phyloP scores from a whole-genome alignment of 495 filamentous ascomycete species.

The Arthonia radiata region DNA sequence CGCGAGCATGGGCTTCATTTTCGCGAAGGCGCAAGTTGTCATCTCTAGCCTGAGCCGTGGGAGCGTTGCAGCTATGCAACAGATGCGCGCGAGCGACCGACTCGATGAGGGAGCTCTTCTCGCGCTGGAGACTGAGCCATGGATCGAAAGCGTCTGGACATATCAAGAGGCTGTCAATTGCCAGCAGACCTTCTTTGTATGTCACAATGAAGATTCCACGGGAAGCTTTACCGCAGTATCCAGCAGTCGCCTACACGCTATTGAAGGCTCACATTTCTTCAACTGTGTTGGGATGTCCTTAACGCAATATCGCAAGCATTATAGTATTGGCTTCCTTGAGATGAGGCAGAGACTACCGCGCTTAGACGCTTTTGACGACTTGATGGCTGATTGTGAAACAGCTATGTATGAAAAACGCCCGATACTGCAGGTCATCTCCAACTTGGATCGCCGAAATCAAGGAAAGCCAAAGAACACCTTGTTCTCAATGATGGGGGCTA shows the following conservation, averaged over 20 bases:
- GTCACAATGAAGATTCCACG: too few species aligned
- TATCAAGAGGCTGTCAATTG: slow-evolving; percentile 9
- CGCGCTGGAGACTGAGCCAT: slow-evolving; percentile 5
- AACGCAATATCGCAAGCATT: too few species aligned
- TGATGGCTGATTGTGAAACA: slow-evolving; percentile 6
- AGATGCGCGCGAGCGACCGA: slow-evolving; percentile 1
- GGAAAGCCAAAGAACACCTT: too few species aligned
- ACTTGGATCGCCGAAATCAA: too few species aligned
- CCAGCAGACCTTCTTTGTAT: not conserved
- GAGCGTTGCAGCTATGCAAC: slow-evolving; percentile 1
- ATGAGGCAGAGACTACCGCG: slow-evolving; percentile 2
- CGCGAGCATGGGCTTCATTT: slow-evolving; percentile 9
- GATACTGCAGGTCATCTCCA: slow-evolving; percentile 7
- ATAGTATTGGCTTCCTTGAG: too few species aligned
- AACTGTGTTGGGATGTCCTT: too few species aligned
- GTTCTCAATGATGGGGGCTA: too few species aligned
- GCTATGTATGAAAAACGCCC: slow-evolving; percentile 5
- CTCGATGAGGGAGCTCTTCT: slow-evolving; percentile 1
- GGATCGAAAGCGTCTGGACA: slow-evolving; percentile 8
- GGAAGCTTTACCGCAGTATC: too few species aligned
- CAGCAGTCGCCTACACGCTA: too few species aligned
- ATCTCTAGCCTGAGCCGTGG: slow-evolving; percentile 3
- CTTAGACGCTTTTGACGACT: slow-evolving; percentile 7
- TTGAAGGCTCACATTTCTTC: too few species aligned
- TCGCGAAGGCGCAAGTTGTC: slow-evolving; percentile 5